These are phyloP conservation scores for Wickerhamiella slavikovae DNA, from an alignment of 805 yeast species.

Conservation along the genomic window DNA sequence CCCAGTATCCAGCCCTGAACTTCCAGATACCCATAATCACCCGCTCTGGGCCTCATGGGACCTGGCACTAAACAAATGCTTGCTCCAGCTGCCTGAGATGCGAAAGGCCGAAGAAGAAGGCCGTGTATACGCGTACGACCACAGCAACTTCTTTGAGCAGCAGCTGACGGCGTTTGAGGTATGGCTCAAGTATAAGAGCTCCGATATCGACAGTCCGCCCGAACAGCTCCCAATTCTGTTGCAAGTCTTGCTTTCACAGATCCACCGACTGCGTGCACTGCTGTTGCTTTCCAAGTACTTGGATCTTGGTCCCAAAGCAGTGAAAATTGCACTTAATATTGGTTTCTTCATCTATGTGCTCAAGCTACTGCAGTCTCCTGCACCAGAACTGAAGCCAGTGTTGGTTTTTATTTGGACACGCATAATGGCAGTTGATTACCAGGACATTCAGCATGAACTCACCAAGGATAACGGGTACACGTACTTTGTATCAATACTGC, in stretches of 20 bases:
- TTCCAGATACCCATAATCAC: constrained; percentile 69
- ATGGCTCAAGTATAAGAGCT: constrained; percentile 73
- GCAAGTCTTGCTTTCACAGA: constrained; percentile 84
- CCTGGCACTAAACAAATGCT: constrained; percentile 82
- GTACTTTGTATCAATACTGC: constrained; percentile 66
- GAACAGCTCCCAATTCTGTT: constrained; percentile 87
- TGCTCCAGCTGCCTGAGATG: constrained; percentile 27
- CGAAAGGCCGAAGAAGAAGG: constrained; percentile 18
- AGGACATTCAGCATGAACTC: constrained; percentile 76
- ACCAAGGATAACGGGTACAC: constrained; percentile 79
- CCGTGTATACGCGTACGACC: constrained; percentile 40
- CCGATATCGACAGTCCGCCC: constrained; percentile 69
- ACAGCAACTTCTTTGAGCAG: constrained; percentile 87
- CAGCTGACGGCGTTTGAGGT: constrained; percentile 90
- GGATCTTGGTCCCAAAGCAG: constrained; percentile 97
- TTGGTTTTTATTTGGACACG: constrained; percentile 94
- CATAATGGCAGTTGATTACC: constrained; percentile 85
- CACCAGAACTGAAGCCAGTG: constrained; percentile 85
- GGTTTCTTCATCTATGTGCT: constrained; percentile 93
- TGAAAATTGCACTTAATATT: constrained; percentile 72
- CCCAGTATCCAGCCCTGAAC: constrained; percentile 82
- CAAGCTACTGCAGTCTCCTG: constrained; percentile 79
- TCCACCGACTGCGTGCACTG: constrained; percentile 77
- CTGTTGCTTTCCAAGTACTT: constrained; percentile 65
- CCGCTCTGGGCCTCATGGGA: constrained; percentile 99